Conservation (phyloP, 257 asterid species). For the Apocynum venetum region DNA sequence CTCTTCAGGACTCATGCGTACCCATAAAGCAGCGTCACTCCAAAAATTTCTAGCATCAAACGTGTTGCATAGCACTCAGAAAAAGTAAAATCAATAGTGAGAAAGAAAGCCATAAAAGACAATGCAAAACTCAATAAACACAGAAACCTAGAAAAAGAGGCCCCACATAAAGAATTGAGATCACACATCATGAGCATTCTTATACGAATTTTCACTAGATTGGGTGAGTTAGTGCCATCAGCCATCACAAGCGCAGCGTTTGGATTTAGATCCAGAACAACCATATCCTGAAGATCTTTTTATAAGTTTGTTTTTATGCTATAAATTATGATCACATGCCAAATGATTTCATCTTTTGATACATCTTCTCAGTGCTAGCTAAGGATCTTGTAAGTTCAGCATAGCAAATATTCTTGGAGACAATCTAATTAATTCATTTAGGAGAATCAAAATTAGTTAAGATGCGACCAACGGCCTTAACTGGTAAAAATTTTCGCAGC, state of each 20-base stretch:
- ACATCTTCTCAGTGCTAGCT: neutral
- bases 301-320: too few relatives aligned
- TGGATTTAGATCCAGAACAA: neutral
- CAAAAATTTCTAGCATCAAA: neutral
- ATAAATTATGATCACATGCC: neutral
- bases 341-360: neutral
- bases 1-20: neutral
- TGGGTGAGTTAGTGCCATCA: neutral
- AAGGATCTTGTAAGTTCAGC: neutral
- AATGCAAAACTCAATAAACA: neutral
- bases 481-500: neutral
- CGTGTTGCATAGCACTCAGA: neutral
- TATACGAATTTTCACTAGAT: neutral
- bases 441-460: neutral
- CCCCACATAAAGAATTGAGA: neutral
- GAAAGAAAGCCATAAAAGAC: neutral
- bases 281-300: too few relatives aligned
- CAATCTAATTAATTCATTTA: neutral
- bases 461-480: neutral
- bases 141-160: neutral
- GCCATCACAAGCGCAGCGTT: neutral
- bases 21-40: neutral
- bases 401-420: neutral
- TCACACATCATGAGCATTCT: neutral
- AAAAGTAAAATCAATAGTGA: neutral